Evolutionary conservation across 176 grass and related monocot genomes (phyloP).

Genomic region (Carex cristatella): DNA sequence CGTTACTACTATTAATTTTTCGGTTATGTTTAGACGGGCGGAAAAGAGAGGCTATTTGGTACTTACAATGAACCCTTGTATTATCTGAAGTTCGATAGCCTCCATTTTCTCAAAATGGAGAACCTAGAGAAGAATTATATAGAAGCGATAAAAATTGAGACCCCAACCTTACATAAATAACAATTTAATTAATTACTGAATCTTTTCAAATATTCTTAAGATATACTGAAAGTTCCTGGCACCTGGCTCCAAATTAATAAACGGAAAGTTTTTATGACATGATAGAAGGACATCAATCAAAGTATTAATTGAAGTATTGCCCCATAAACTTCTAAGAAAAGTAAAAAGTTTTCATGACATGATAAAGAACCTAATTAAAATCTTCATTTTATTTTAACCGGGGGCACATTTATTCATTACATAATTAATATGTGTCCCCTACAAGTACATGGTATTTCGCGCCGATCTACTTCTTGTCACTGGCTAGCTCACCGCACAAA

Average conservation of each 20-base stretch:
- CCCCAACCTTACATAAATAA: background rate
- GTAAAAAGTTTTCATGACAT: background rate
- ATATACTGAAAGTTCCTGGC: background rate
- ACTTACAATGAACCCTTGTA: background rate
- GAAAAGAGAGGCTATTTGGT: background rate
- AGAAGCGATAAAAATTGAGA: background rate
- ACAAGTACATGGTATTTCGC: background rate
- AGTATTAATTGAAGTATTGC: background rate
- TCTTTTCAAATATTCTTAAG: background rate
- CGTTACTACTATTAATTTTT: background rate
- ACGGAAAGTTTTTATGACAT: background rate
- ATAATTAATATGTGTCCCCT: background rate
- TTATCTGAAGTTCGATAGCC: background rate
- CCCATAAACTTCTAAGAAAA: background rate
- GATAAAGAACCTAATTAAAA: background rate
- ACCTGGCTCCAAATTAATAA: background rate
- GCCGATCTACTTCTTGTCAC: background rate
- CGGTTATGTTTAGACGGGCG: background rate
- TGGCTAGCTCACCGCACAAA: background rate
- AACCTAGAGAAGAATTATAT: background rate
- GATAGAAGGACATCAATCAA: background rate
- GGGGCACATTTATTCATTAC: background rate
- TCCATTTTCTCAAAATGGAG: background rate
- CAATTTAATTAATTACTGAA: background rate
- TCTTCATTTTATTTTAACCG: background rate